These are phyloP conservation scores for Fusarium aywerte DNA, from an alignment of 2,329 filamentous ascomycete species.

Conservation along the genomic window DNA sequence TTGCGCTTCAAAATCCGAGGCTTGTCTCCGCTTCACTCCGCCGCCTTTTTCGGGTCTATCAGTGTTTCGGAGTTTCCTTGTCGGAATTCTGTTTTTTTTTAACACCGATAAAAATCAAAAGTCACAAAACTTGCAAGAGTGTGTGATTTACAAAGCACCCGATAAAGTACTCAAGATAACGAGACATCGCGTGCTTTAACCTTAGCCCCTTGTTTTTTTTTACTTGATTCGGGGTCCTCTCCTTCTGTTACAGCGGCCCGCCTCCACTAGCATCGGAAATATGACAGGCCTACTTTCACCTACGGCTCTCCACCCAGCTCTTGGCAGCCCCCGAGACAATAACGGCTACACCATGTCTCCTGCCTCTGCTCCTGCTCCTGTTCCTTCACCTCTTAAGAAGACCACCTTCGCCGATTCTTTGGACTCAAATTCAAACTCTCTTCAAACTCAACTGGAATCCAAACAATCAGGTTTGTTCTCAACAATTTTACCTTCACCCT, in stretches of 20 bases:
- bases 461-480: conserved; percentile 10
- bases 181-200: conserved; percentile 35
- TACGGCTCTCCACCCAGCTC: conserved; percentile 62
- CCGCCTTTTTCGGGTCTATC: conserved; percentile 11
- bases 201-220: background rate
- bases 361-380: conserved; percentile 30
- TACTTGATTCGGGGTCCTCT: conserved; percentile 1
- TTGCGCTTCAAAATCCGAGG: conserved; percentile 39
- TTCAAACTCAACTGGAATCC: conserved; percentile 9
- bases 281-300: conserved; percentile 54
- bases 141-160: conserved; percentile 27
- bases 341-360: conserved; percentile 29
- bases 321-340: conserved; percentile 52
- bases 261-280: conserved; percentile 39
- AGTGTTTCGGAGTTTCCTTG: conserved; percentile 39
- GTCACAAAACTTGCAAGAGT: background rate
- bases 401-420: conserved; percentile 27
- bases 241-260: conserved; percentile 8
- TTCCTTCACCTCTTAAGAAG: conserved; percentile 31
- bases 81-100: background rate
- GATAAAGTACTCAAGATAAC: conserved; percentile 27
- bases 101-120: background rate
- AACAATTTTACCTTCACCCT: conserved; percentile 18
- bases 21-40: conserved; percentile 42
- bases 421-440: background rate